These are phyloP conservation scores for Wallacemonas sp. DNA, from an alignment of 208 protist species.

Conservation along the genomic window DNA sequence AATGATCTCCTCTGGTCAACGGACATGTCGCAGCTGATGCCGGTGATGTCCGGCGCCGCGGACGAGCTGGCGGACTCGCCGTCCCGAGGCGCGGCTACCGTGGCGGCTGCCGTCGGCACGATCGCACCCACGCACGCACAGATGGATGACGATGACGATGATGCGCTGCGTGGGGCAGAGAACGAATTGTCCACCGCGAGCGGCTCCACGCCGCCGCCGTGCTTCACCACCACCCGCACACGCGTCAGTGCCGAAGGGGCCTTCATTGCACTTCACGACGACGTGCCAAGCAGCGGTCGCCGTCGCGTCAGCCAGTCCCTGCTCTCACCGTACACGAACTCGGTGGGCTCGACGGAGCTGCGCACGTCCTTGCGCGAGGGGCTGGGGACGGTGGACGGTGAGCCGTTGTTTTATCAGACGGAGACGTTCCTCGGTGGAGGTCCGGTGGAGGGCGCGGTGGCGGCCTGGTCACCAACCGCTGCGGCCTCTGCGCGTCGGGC, in stretches of 20 bases:
- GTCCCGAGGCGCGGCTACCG: too few relatives aligned
- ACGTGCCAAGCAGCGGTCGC: background rate
- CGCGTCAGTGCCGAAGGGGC: background rate
- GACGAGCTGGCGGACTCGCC: too few relatives aligned
- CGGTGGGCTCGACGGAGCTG: background rate
- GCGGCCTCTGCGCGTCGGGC: too few relatives aligned
- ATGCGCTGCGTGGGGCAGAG: background rate
- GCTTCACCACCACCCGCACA: slow-evolving; percentile 9
- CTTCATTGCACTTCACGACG: background rate
- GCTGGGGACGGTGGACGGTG: too few relatives aligned
- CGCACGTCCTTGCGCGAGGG: background rate
- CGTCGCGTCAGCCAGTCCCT: background rate
- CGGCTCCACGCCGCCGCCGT: slow-evolving; percentile 3
- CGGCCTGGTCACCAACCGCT: too few relatives aligned
- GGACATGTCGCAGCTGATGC: background rate
- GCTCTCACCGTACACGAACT: background rate
- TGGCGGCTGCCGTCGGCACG: too few relatives aligned
- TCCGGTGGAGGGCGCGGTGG: too few relatives aligned
- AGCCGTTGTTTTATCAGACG: slow-evolving; percentile 23
- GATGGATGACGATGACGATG: too few relatives aligned
- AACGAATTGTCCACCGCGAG: slow-evolving; percentile 5
- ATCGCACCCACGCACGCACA: too few relatives aligned
- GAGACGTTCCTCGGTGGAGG: slow-evolving; percentile 15
- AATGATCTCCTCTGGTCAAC: slow-evolving; percentile 17
- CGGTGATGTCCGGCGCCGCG: too few relatives aligned